Evolutionary conservation across 2,329 filamentous ascomycete species (phyloP).

Genomic region (Fusarium sororula): DNA sequence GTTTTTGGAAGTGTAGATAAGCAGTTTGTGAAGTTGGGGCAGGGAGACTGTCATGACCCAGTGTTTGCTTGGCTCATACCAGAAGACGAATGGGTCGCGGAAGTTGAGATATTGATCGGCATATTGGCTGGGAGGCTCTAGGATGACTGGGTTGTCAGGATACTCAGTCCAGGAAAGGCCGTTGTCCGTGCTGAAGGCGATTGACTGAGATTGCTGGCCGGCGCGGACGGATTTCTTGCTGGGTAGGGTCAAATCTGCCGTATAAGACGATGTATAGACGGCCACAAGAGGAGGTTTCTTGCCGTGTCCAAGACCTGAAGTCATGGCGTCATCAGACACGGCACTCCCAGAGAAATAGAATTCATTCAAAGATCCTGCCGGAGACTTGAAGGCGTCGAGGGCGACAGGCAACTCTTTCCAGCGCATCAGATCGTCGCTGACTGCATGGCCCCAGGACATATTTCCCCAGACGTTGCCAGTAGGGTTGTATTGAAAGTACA

Average conservation of each 20-base stretch:
- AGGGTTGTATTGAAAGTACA: background rate
- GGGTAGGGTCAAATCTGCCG: background rate
- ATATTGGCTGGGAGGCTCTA: background rate
- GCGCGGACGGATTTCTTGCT: background rate
- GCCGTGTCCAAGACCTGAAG: background rate
- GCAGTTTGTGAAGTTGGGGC: background rate
- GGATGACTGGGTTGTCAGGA: background rate
- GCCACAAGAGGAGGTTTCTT: background rate
- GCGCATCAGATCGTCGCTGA: background rate
- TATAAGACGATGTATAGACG: background rate
- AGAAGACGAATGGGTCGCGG: background rate
- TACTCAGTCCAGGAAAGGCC: background rate
- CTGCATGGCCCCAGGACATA: background rate
- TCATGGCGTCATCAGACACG: background rate
- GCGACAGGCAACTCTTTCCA: background rate
- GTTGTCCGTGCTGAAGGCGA: background rate
- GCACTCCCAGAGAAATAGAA: background rate
- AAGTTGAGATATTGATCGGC: background rate
- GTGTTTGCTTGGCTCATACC: background rate
- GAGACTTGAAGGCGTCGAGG: background rate
- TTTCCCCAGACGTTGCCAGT: background rate
- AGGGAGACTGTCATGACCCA: background rate
- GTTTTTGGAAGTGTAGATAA: background rate
- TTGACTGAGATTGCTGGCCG: background rate
- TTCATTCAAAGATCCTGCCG: background rate